Evolutionary conservation across 768 basidiomycete genomes (phyloP).

Genomic region (Ramaria sp.): DNA sequence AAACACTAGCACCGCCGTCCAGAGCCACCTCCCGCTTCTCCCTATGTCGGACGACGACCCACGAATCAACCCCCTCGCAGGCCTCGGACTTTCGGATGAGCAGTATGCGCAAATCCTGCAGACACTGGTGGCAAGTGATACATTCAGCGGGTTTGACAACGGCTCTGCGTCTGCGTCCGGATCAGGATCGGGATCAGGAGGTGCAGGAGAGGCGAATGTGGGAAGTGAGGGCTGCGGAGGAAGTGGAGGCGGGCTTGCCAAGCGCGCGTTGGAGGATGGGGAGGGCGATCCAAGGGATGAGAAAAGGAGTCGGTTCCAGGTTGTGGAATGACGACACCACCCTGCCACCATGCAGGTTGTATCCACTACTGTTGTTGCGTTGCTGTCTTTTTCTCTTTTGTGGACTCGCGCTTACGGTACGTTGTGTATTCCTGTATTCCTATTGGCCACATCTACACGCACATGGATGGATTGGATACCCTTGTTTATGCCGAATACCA

Average conservation of each 20-base stretch:
- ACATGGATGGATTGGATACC: too few species aligned
- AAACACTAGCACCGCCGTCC: slow-evolving; percentile 4
- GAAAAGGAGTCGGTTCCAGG: slow-evolving; percentile 30
- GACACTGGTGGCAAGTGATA: slow-evolving; percentile 57
- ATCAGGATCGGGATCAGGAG: slow-evolving; percentile 5
- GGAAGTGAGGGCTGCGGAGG: slow-evolving; percentile 10
- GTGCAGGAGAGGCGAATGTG: too few species aligned
- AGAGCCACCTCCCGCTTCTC: slow-evolving; percentile 3
- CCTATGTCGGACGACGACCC: slow-evolving; percentile 38
- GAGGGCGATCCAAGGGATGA: slow-evolving; percentile 22
- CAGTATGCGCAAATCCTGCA: slow-evolving; percentile 75
- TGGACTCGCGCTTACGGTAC: too few species aligned
- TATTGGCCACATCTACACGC: too few species aligned
- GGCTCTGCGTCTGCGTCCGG: not conserved
- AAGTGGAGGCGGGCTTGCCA: slow-evolving; percentile 15
- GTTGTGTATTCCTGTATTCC: too few species aligned
- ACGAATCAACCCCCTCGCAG: slow-evolving; percentile 68
- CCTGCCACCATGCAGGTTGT: not conserved
- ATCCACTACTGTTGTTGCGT: not conserved
- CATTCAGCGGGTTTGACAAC: slow-evolving; percentile 34
- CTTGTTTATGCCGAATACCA: too few species aligned
- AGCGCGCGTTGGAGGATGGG: slow-evolving; percentile 22
- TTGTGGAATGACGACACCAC: slow-evolving; percentile 20
- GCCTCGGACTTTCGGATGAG: slow-evolving; percentile 82
- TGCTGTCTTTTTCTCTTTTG: too few species aligned